These are phyloP conservation scores for Nicotiana knightiana DNA, from an alignment of 257 asterid species.

Conservation along the genomic window DNA sequence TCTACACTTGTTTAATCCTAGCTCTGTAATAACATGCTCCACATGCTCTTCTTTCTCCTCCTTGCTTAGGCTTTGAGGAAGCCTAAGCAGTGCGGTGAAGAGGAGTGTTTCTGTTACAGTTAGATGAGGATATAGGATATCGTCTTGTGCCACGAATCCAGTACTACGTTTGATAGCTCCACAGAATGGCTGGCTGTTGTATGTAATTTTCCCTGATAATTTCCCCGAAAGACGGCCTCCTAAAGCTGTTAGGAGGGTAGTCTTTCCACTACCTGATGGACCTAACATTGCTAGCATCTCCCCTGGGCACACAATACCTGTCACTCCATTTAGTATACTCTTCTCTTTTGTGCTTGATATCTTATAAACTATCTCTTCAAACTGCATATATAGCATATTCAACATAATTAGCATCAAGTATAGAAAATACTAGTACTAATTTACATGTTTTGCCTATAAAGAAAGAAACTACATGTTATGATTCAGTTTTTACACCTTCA, in stretches of 20 bases:
- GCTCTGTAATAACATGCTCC: conserved; percentile 63
- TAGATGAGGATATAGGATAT: conserved; percentile 78
- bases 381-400: conserved; percentile 37
- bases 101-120: conserved; percentile 81
- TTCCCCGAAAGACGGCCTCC: conserved; percentile 92
- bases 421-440: neutral
- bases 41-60: conserved; percentile 65
- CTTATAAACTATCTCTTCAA: conserved; percentile 88
- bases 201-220: conserved; percentile 79
- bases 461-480: neutral
- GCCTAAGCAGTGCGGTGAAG: conserved; percentile 81
- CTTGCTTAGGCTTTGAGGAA: conserved; percentile 52
- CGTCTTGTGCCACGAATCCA: conserved; percentile 95
- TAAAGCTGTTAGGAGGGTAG: conserved; percentile 90
- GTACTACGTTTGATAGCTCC: conserved; percentile 76
- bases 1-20: conserved; percentile 56
- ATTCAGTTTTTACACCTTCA: conserved; percentile 42
- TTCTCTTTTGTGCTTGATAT: conserved; percentile 52
- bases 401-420: neutral
- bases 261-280: conserved; percentile 97
- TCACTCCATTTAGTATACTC: conserved; percentile 78
- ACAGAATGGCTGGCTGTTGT: conserved; percentile 79
- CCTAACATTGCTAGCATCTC: conserved; percentile 97
- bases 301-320: conserved; percentile 91
- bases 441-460: neutral